A percentile compares a stretch with the other conserved stretches of the same genome.
Evolutionary conservation across 805 yeast species (phyloP).

Genomic region (Citeromyces nyonsensis): DNA sequence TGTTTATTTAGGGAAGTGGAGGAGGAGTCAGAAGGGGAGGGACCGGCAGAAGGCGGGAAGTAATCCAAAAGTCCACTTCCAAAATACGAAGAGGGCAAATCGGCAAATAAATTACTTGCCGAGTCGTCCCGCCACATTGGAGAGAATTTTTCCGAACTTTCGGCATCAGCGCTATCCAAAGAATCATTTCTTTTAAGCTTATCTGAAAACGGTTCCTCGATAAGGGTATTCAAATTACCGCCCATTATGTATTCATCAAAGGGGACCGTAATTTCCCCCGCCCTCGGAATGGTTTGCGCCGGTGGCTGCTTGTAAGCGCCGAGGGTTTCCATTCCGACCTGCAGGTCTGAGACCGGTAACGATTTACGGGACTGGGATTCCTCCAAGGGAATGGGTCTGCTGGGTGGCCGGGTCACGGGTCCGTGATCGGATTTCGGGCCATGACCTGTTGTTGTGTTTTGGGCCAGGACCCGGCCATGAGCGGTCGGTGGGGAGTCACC

Average conservation of each 20-base stretch:
- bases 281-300: slow-evolving; percentile 6
- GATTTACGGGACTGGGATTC: not conserved
- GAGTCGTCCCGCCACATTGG: slow-evolving; percentile 1
- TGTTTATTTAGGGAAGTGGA: slow-evolving; percentile 1
- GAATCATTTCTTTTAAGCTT: not conserved
- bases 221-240: slow-evolving; percentile 12
- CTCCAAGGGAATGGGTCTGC: slow-evolving; percentile 2
- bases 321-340: slow-evolving; percentile 16
- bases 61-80: slow-evolving; percentile 17
- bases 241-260: slow-evolving; percentile 20
- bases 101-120: slow-evolving; percentile 5
- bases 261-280: slow-evolving; percentile 16
- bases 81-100: slow-evolving; percentile 9
- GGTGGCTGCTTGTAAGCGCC: slow-evolving; percentile 9
- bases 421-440: not conserved
- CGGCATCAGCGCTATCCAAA: slow-evolving; percentile 2
- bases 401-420: slow-evolving; percentile 4
- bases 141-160: slow-evolving; percentile 1
- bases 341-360: slow-evolving; percentile 4
- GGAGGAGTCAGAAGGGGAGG: slow-evolving; percentile 5
- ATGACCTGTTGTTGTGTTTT: not conserved
- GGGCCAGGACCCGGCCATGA: not conserved
- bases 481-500: not conserved
- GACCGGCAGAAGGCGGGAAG: slow-evolving; percentile 13
- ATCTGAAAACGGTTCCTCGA: slow-evolving; percentile 4